Evolutionary conservation across 2,329 filamentous ascomycete genomes (phyloP), one percentile per base, ranked within the genome.

Genomic region (Metarhizium robertsii): DNA sequence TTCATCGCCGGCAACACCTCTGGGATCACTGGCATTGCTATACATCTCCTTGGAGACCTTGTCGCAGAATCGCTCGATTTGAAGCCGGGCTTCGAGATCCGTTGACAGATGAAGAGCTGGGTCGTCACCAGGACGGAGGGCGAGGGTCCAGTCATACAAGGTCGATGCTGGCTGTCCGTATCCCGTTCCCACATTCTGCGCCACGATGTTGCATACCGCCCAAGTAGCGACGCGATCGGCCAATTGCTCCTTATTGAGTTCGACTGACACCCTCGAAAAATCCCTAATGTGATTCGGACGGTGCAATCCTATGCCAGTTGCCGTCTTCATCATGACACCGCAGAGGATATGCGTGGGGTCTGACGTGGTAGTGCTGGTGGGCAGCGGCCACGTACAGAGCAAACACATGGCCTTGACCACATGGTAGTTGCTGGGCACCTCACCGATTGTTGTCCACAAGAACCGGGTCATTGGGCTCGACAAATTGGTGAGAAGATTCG

Each of bases 281-380:
- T 92, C 89, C 67, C 92, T 87, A 48, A 88, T 88, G 67, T 92
- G 85, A 54, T 86, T 90, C 13, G 88, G 89, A 50, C 88, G 81
- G 65, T 94, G 88, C 53, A 94, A 76, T 20, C 89, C 88, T 61
- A 92, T 90, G 61, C 90, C 88, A 61, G 90, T 91, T 8, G 89
- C 89, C 25, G 88, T 83, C 72, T 92, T 90, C 83, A 92, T 91
- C 87, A 92, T 90, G 58, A 90, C 83, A 53, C 89, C 88, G 61
- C 86, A 86, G 18, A 92, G 74, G 67, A 90, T 91, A 66, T 92
- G 90, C 1, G 88, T 92, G 2, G 88, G 87, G 62, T 94, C 89
- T 7, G 85, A 85, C 6, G 86, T 86, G 1, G 87, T 90, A 5
- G 86, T 89, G 69, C 86, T 90, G n/a, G 86, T 90, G 0, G 89